These are phyloP conservation scores for Xerocomus potaroensis DNA, from an alignment of 768 basidiomycete genomes.

Conservation along the genomic window DNA sequence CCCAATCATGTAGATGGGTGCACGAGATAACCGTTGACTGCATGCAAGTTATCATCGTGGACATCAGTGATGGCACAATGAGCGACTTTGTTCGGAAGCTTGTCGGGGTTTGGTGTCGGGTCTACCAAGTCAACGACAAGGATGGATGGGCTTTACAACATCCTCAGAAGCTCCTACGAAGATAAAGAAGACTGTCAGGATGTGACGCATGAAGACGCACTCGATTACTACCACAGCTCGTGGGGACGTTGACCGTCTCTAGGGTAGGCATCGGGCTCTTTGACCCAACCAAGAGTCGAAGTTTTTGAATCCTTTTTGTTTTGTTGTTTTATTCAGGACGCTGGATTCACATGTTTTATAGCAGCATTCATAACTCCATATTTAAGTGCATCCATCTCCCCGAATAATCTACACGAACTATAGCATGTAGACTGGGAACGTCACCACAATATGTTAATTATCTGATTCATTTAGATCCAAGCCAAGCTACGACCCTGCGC, in stretches of 20 bases:
- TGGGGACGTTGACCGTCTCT: slow-evolving; percentile 23
- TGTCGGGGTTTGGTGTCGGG: slow-evolving; percentile 25
- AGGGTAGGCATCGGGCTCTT: slow-evolving; percentile 8
- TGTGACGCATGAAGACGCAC: slow-evolving; percentile 8
- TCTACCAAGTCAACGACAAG: slow-evolving; percentile 21
- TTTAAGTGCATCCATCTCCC: too few species aligned
- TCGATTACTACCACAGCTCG: slow-evolving; percentile 19
- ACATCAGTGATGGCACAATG: slow-evolving; percentile 26
- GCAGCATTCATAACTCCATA: too few species aligned
- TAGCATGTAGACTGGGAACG: too few species aligned
- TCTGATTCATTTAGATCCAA: background rate
- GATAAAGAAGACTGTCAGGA: slow-evolving; percentile 24
- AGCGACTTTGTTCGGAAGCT: slow-evolving; percentile 28
- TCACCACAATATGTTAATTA: too few species aligned
- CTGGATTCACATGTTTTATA: too few species aligned
- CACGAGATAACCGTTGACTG: slow-evolving; percentile 21
- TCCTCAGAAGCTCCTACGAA: slow-evolving; percentile 18
- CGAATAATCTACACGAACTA: too few species aligned
- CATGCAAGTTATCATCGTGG: slow-evolving; percentile 29
- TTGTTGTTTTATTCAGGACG: too few species aligned
- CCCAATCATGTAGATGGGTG: slow-evolving; percentile 18
- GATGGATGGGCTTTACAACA: slow-evolving; percentile 17
- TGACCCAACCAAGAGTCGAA: background rate
- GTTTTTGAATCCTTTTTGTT: too few species aligned
- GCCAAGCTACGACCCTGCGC: background rate